These are phyloP conservation scores for Potentilla sterilis DNA, from an alignment of 306 rosid genomes.

Conservation along the genomic window DNA sequence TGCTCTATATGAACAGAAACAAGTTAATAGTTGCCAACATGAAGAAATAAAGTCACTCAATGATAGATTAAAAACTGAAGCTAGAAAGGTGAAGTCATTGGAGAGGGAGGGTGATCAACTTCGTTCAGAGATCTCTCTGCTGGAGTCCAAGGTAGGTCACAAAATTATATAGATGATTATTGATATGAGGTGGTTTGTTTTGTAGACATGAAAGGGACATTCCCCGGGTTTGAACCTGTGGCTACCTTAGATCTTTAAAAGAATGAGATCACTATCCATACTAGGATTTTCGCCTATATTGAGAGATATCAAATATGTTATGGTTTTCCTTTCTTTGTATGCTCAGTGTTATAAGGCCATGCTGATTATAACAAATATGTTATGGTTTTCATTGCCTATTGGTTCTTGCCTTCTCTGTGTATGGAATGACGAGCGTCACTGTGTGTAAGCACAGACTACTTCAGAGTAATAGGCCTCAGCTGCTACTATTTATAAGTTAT, in stretches of 20 bases:
- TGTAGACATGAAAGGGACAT: neutral
- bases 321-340: neutral
- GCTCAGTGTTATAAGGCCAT: neutral
- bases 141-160: conserved; percentile 85
- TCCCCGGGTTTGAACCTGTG: neutral
- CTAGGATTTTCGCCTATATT: neutral
- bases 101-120: conserved; percentile 84
- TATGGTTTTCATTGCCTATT: too few species aligned
- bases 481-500: neutral
- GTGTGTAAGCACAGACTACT: neutral
- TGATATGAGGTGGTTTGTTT: neutral
- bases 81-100: conserved; percentile 65
- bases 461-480: neutral
- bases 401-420: neutral
- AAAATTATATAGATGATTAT: conserved; percentile 18
- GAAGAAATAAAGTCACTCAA: conserved; percentile 73
- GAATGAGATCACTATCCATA: neutral
- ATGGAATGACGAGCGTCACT: neutral
- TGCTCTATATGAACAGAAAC: conserved; percentile 54
- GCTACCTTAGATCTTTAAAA: neutral
- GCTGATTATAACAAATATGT: neutral
- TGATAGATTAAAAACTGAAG: conserved; percentile 61
- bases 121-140: conserved; percentile 74
- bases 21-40: conserved; percentile 48
- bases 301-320: neutral